Conservation (phyloP, 225 moss, liverwort and hornwort genomes). For the Thuidium tamariscinum region DNA sequence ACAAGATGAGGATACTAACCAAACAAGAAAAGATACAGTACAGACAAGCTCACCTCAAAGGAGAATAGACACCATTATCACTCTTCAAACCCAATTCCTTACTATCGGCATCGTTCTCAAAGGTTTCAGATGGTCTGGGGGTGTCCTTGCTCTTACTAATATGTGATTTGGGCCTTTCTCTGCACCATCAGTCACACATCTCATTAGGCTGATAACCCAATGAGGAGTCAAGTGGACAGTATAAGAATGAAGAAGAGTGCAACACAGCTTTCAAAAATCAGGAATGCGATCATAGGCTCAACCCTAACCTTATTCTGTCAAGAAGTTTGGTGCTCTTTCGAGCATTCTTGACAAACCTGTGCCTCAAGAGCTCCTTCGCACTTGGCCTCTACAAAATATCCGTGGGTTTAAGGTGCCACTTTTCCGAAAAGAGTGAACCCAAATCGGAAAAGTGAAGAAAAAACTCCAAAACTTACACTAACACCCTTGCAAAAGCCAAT, state of each 20-base stretch:
- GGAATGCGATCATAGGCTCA: not conserved
- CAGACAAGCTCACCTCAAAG: conserved; percentile 12
- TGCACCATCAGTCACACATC: conserved; percentile 8
- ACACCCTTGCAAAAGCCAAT: not conserved
- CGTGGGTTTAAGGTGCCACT: not conserved
- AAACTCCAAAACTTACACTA: not conserved
- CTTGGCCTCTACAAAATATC: conserved; percentile 65
- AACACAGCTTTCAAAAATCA: not conserved
- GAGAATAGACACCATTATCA: conserved; percentile 37
- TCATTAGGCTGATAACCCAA: not conserved
- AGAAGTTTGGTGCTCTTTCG: conserved; percentile 86
- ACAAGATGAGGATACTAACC: not conserved
- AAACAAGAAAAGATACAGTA: not conserved
- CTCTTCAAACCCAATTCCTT: conserved; percentile 53
- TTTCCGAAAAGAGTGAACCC: not conserved
- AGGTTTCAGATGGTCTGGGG: conserved; percentile 66
- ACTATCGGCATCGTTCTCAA: conserved; percentile 45
- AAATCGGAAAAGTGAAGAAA: not conserved
- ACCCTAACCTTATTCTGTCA: conserved; percentile 77
- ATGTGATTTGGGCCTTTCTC: conserved; percentile 78
- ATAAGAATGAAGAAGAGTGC: not conserved
- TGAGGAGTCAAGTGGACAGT: not conserved
- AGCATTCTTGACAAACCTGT: conserved; percentile 88
- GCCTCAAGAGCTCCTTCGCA: conserved; percentile 85
- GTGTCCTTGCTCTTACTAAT: conserved; percentile 82